Evolutionary conservation across 1,139 yeast species (phyloP).

Genomic region (Blastobotrys aristatus): DNA sequence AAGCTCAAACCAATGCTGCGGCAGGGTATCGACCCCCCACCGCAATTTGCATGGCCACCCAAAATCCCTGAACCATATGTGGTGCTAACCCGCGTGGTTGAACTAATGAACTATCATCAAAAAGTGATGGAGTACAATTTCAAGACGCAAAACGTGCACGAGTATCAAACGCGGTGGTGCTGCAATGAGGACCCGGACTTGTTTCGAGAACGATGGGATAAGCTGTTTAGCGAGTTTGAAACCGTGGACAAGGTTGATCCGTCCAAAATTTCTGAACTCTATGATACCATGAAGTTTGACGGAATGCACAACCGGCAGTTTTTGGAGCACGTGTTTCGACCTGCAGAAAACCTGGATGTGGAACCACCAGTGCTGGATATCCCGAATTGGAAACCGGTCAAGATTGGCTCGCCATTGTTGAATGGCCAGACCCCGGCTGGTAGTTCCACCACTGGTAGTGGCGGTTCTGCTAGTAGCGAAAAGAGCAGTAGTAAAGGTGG

Average conservation of each 20-base stretch:
- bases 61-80: constrained; percentile 96
- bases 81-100: constrained; percentile 90
- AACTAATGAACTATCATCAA: constrained; percentile 88
- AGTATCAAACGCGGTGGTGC: constrained; percentile 84
- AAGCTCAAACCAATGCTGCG: constrained; percentile 89
- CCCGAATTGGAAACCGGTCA: constrained; percentile 34
- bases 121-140: constrained; percentile 81
- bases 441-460: not conserved
- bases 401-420: constrained; percentile 17
- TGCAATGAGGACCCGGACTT: constrained; percentile 91
- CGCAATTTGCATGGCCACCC: constrained; percentile 98
- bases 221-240: constrained; percentile 85
- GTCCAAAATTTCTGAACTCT: constrained; percentile 89
- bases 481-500: not conserved
- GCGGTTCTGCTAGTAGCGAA: not conserved
- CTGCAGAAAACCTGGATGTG: constrained; percentile 43
- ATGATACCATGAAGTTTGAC: constrained; percentile 98
- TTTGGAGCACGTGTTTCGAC: constrained; percentile 74
- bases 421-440: not conserved
- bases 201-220: constrained; percentile 96
- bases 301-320: constrained; percentile 93
- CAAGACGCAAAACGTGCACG: constrained; percentile 56
- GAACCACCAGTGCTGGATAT: constrained; percentile 37
- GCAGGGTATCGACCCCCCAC: constrained; percentile 97
- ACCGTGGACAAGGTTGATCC: constrained; percentile 97